Conservation (phyloP, 2,329 filamentous ascomycete species). For the Aspergillus pseudoviridinutans region DNA sequence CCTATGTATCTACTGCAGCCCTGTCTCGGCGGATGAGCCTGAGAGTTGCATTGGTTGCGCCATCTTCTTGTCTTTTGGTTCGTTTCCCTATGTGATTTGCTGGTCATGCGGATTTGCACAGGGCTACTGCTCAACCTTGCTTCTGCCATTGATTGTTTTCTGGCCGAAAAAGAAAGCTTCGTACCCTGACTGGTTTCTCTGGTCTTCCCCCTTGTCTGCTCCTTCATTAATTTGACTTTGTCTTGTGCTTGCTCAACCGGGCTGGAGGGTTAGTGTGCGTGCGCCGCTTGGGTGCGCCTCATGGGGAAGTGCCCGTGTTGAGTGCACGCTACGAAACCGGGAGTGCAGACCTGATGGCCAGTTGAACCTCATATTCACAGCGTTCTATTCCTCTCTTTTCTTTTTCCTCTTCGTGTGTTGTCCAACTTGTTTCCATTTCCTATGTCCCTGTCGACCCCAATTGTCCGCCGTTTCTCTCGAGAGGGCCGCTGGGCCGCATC, state of each 20-base stretch:
- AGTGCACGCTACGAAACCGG: background rate
- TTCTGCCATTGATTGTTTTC: background rate
- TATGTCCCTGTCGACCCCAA: background rate
- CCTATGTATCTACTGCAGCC: background rate
- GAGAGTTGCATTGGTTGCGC: slow-evolving; percentile 32
- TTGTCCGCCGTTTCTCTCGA: background rate
- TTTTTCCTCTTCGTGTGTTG: background rate
- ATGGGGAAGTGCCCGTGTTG: background rate
- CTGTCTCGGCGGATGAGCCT: slow-evolving; percentile 14
- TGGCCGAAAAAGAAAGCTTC: background rate
- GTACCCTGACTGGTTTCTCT: background rate
- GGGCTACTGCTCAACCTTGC: slow-evolving; percentile 6
- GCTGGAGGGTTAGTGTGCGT: background rate
- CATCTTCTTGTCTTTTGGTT: slow-evolving; percentile 28
- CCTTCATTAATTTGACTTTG: background rate
- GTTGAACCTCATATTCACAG: background rate
- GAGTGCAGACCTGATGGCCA: background rate
- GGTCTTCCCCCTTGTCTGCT: background rate
- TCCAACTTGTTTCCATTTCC: background rate
- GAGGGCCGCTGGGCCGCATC: slow-evolving; percentile 7
- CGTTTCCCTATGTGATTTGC: slow-evolving; percentile 15
- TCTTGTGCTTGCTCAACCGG: background rate
- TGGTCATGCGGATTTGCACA: slow-evolving; percentile 9
- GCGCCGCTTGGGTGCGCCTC: background rate
- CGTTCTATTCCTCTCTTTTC: slow-evolving; percentile 4